These are phyloP conservation scores for Penicillium sp. DNA, from an alignment of 2,329 filamentous ascomycete species.

Conservation along the genomic window DNA sequence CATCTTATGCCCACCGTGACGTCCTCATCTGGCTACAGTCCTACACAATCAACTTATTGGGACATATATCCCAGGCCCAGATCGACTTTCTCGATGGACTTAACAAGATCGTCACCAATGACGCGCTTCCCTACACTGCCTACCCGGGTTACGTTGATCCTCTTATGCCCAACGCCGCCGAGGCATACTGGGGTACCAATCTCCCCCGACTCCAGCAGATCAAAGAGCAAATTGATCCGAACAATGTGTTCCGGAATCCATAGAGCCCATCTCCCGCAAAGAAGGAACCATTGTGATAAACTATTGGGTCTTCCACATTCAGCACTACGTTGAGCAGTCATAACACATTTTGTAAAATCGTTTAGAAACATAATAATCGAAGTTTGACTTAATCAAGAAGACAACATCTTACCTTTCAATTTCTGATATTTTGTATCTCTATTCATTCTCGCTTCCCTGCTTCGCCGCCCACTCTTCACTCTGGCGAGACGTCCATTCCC, in stretches of 20 bases:
- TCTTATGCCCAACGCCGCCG: not conserved
- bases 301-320: not conserved
- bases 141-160: not conserved
- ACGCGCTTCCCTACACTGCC: not conserved
- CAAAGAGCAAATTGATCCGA: not conserved
- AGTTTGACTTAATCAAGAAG: not conserved
- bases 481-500: constrained; percentile 7
- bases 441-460: not conserved
- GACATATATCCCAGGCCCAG: constrained; percentile 34
- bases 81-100: not conserved
- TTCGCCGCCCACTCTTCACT: constrained; percentile 8
- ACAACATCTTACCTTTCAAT: not conserved
- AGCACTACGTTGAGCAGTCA: not conserved
- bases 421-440: not conserved
- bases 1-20: constrained; percentile 63
- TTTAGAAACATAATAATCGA: not conserved
- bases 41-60: constrained; percentile 55
- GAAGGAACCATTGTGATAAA: not conserved
- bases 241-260: not conserved
- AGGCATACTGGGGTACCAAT: not conserved
- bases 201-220: not conserved
- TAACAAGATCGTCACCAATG: constrained; percentile 18
- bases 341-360: not conserved
- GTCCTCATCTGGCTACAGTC: constrained; percentile 63
- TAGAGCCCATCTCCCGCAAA: not conserved